phyloP scores from a whole-genome alignment of 2,329 filamentous ascomycete genomes.

The Lecanosticta acicola region DNA sequence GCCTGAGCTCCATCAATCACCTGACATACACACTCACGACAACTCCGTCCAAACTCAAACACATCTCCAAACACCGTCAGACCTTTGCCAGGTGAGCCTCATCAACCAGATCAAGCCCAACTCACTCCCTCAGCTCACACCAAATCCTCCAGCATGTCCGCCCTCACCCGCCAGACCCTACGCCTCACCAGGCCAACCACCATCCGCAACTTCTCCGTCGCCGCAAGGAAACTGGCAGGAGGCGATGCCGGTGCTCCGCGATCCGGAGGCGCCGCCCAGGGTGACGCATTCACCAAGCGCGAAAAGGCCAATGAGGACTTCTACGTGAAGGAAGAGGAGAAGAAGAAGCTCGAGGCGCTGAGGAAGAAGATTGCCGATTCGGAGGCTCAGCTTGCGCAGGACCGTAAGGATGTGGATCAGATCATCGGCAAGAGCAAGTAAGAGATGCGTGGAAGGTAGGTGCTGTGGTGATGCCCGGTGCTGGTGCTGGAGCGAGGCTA shows the following conservation, averaged over 20 bases:
- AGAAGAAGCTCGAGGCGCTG: constrained; percentile 60
- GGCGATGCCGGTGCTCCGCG: constrained; percentile 42
- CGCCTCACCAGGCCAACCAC: constrained; percentile 32
- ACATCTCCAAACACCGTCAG: neutral
- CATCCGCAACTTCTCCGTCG: constrained; percentile 38
- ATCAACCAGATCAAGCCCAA: neutral
- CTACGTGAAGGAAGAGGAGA: constrained; percentile 81
- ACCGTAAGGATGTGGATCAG: constrained; percentile 27
- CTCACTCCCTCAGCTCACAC: constrained; percentile 2
- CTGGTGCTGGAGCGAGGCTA: neutral
- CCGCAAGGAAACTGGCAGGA: constrained; percentile 38
- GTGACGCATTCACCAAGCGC: constrained; percentile 87
- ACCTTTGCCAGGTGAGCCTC: neutral
- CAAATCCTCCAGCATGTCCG: constrained; percentile 23
- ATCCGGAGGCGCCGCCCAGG: too few species aligned
- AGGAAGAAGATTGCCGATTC: constrained; percentile 33
- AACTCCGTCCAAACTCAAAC: neutral
- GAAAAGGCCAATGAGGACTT: constrained; percentile 82
- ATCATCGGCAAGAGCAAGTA: constrained; percentile 14
- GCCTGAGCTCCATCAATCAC: neutral
- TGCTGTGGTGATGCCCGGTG: neutral
- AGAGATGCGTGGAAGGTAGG: neutral
- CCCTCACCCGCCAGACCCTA: constrained; percentile 36
- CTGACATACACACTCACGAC: neutral
- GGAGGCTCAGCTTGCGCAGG: constrained; percentile 27